Base-by-base conservation (phyloP, 768 basidiomycete species). In the Cystofilobasidium bisporidii region DNA sequence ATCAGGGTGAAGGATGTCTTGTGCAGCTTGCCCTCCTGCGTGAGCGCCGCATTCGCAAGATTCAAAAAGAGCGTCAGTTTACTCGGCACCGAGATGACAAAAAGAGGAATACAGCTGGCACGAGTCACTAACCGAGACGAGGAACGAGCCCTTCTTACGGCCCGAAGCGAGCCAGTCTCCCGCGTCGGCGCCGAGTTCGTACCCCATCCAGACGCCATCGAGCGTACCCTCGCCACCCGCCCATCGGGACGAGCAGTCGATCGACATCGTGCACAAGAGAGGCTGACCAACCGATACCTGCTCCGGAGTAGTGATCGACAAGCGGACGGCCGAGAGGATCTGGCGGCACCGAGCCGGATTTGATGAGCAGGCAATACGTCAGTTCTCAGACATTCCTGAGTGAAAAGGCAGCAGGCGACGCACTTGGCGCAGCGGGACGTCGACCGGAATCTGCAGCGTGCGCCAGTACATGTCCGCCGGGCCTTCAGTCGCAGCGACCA, bases 121-220 rank as follows among this genome's bases (percentile, higher is more conserved):
- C n/a, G n/a, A n/a, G n/a, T n/a, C 64, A 73, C 84, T 62, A 73
- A 89, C 93, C 78, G 79, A 81, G 3, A 87, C 88, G 22, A 81
- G 63, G 72, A 89, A 93, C 71, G 88, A 87, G 0, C 91, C 92
- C 62, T 87, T 84, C 77, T 92, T 94, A 48, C 82, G 82, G 12
- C 93, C 93, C 69, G 89, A 88, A 12, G 97, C 84, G 3, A 96
- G 80, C 93, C 93, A 97, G 59, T 84, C 85, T 22, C 85, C 82
- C 76, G 85, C 81, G 71, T 91, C 89, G 66, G 88, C 85, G 20
- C 71, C 56, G 14, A 96, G 81, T 71, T 92, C 89, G 73, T 87
- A 97, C 43, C 86, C 82, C 77, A 93, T 81, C 47, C 41, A 40
- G 77, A 73, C 74, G 85, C 87, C 63, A 76, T 77, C 26, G 71